Evolutionary conservation across 208 protist species (phyloP), one percentile per base, ranked within the genome.

Genomic region (Crithidia brevicula): DNA sequence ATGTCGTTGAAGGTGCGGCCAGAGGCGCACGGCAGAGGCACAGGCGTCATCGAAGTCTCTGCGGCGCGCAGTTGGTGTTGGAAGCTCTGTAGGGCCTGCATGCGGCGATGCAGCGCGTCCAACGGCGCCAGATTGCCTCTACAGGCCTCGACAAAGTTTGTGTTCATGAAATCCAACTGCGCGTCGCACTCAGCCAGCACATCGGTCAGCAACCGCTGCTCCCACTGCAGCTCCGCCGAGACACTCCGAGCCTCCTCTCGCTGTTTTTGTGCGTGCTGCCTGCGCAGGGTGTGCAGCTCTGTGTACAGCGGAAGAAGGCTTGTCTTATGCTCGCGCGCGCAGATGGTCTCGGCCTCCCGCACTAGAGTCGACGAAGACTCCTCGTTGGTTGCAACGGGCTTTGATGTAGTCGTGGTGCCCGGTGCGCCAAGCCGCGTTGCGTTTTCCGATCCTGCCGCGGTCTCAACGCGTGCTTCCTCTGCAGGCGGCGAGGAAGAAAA

Each of bases 301-400:
- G 76, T 72, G 63, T 91, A 91, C 9, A 91, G 62, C 6, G 85
- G 76, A 30, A 84, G 42, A 1, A 91, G 30, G 9, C 67, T 85
- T 23, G 59, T 40, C 20, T 56, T 67, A 22, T 74, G 54, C 60
- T 91, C 85, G 20, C 79, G 78, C 8, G 45, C 64, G 31, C 85
- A 74, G 20, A 91, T 62, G 8, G 81, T 36, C 45, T 72, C 74
- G 28, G 74, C 73, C 57, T 90, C 84, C 2, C 75, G 70, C 13
- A 76, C 54, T 4, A 78, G 60, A 8, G 54, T 31, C 38, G 47
- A 70, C 1, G 46, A 7, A 0, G 27, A 13, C 43, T 20, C 28
- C 4, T 38, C 42, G 4, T 43, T 16, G 31, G 9, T 27, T 7
- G 38, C 15, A 22, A 22, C 46, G 7, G 20, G 11, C 11, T 1